Conservation (phyloP, 139 green algal species). For the Picochlorum sp. region DNA sequence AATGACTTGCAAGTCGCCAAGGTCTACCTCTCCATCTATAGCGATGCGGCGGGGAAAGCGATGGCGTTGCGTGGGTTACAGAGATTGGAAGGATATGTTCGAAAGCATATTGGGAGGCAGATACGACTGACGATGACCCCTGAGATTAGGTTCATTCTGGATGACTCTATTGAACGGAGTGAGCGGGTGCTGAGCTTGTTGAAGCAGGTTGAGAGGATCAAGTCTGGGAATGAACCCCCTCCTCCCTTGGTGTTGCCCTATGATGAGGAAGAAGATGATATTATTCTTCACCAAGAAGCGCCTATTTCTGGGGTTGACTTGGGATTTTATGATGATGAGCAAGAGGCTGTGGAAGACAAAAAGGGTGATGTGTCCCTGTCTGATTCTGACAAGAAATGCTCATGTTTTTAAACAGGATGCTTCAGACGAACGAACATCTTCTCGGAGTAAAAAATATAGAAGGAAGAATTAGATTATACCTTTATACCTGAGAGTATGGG, state of each 20-base stretch:
- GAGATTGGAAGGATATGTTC: conserved; percentile 71
- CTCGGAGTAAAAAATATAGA: neutral
- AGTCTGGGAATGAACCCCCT: conserved; percentile 22
- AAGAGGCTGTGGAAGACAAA: neutral
- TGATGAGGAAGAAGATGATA: neutral
- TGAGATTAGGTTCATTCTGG: conserved; percentile 80
- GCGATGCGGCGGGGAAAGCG: conserved; percentile 50
- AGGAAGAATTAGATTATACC: conserved; percentile 5
- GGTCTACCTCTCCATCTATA: conserved; percentile 66
- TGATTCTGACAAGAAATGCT: conserved; percentile 20
- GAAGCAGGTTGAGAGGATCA: conserved; percentile 24
- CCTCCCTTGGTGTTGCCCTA: conserved; percentile 28
- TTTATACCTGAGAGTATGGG: too few species aligned
- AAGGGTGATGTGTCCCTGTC: neutral
- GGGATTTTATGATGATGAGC: conserved; percentile 17
- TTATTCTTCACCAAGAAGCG: conserved; percentile 13
- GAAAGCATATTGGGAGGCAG: conserved; percentile 52
- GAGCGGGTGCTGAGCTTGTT: conserved; percentile 46
- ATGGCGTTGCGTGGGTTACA: conserved; percentile 66
- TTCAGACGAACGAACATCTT: neutral
- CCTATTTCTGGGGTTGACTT: conserved; percentile 20
- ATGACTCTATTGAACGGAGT: conserved; percentile 66
- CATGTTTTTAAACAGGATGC: conserved; percentile 16
- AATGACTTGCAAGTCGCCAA: conserved; percentile 80
- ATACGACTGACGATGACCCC: conserved; percentile 70